Conservation (phyloP, 768 basidiomycete species). For the Lactarius akahatsu region DNA sequence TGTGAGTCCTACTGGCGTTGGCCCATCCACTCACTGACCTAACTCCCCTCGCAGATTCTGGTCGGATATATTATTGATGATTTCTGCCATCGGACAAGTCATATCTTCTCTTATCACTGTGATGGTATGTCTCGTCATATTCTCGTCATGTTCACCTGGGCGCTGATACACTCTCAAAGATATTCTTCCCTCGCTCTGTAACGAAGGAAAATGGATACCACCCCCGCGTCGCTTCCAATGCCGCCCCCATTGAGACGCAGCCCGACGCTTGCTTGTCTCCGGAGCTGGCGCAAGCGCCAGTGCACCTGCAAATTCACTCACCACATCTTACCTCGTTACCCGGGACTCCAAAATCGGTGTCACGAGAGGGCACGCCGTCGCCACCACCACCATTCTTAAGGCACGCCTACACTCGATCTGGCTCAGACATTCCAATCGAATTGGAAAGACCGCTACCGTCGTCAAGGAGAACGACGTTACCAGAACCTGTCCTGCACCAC, state of each 20-base stretch:
- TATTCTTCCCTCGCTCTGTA: slow-evolving; percentile 78
- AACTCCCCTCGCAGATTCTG: slow-evolving; percentile 11
- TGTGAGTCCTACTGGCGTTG: slow-evolving; percentile 45
- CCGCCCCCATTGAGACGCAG: slow-evolving; percentile 26
- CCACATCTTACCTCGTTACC: neutral
- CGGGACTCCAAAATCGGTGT: slow-evolving; percentile 6
- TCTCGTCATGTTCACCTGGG: slow-evolving; percentile 1
- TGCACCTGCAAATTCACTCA: neutral
- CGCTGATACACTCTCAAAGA: slow-evolving; percentile 38
- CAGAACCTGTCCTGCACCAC: slow-evolving; percentile 32
- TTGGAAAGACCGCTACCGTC: slow-evolving; percentile 2
- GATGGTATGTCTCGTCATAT: slow-evolving; percentile 49
- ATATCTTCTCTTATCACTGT: slow-evolving; percentile 80
- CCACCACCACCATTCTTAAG: neutral
- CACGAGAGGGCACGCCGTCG: slow-evolving; percentile 9
- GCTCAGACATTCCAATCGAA: slow-evolving; percentile 10
- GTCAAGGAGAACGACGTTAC: slow-evolving; percentile 18
- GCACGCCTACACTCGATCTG: neutral
- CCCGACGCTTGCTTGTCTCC: slow-evolving; percentile 7
- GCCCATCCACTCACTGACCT: no score
- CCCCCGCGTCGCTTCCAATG: slow-evolving; percentile 37
- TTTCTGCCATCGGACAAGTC: slow-evolving; percentile 72
- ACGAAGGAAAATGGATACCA: slow-evolving; percentile 62
- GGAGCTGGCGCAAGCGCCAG: slow-evolving; percentile 4
- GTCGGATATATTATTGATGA: slow-evolving; percentile 66